Conservation (phyloP, 148 eudicot genomes). For the Pharnaceum exiguum region DNA sequence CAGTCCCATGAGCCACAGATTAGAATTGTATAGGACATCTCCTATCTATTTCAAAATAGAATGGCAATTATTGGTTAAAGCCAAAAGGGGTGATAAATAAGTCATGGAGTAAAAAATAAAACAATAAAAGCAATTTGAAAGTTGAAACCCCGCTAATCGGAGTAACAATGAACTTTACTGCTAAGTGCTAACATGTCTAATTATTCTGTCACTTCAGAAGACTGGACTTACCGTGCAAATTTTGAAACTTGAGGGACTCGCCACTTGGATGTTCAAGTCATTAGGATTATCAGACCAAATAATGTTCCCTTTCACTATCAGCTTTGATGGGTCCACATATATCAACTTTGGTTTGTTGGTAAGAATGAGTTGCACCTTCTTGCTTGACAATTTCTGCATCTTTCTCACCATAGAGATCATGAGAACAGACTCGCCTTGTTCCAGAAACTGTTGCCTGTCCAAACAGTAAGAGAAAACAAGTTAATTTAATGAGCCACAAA, state of each 20-base stretch:
- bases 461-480: conserved; percentile 4
- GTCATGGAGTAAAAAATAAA: too few species aligned
- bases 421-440: conserved; percentile 82
- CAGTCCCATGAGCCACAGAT: too few species aligned
- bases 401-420: conserved; percentile 99
- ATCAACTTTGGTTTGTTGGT: conserved; percentile 92
- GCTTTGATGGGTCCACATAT: conserved; percentile 86
- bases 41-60: too few species aligned
- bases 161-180: too few species aligned
- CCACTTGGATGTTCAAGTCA: conserved; percentile 77
- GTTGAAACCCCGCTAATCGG: neutral
- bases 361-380: conserved; percentile 95
- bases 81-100: too few species aligned
- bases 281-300: conserved; percentile 89
- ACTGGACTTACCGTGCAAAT: conserved; percentile 69
- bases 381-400: conserved; percentile 81
- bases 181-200: too few species aligned
- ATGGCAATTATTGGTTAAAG: too few species aligned
- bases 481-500: neutral
- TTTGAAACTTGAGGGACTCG: conserved; percentile 79
- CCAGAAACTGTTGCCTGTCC: conserved; percentile 90
- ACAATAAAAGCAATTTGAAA: too few species aligned
- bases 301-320: conserved; percentile 75
- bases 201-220: neutral
- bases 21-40: too few species aligned